A percentile compares a stretch with the other conserved stretches of the same genome.
Evolutionary conservation across 1,284 basidiomycete species (phyloP).

Genomic region (Sanghuangporus baumii): DNA sequence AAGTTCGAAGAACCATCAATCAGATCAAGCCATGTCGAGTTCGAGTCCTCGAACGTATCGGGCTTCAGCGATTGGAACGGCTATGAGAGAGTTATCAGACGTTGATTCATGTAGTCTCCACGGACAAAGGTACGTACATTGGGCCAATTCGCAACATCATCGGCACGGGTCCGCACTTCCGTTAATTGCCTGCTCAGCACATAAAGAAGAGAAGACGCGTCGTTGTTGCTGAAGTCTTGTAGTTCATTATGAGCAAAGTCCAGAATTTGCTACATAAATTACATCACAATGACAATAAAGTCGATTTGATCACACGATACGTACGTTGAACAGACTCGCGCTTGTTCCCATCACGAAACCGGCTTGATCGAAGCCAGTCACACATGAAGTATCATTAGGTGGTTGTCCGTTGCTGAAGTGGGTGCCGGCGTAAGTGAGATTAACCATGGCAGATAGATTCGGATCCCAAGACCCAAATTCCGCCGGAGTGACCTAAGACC

Average conservation of each 20-base stretch:
- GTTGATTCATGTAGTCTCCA: background rate
- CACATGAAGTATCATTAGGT: slow-evolving; percentile 46
- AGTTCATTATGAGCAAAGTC: slow-evolving; percentile 41
- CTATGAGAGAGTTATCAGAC: slow-evolving; percentile 21
- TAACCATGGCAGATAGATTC: slow-evolving; percentile 52
- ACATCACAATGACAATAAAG: background rate
- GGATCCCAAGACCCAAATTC: slow-evolving; percentile 70
- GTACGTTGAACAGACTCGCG: slow-evolving; percentile 57
- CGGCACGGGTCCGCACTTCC: slow-evolving; percentile 43
- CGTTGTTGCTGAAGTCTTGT: slow-evolving; percentile 31
- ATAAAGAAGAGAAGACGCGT: slow-evolving; percentile 38
- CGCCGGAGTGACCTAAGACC: slow-evolving; percentile 48
- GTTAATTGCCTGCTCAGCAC: slow-evolving; percentile 42
- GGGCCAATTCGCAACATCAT: slow-evolving; percentile 67
- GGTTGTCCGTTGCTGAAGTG: slow-evolving; percentile 46
- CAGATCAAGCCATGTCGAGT: slow-evolving; percentile 46
- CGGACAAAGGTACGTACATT: slow-evolving; percentile 33
- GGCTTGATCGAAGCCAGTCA: slow-evolving; percentile 61
- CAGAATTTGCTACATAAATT: slow-evolving; percentile 38
- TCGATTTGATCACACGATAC: background rate
- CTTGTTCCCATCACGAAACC: slow-evolving; percentile 62
- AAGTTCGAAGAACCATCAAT: slow-evolving; percentile 55
- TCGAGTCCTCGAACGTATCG: slow-evolving; percentile 38
- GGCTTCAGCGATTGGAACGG: slow-evolving; percentile 48
- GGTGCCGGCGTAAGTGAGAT: slow-evolving; percentile 55